phyloP scores from a whole-genome alignment of 495 filamentous ascomycete genomes.

The Penicillium diatomitis region DNA sequence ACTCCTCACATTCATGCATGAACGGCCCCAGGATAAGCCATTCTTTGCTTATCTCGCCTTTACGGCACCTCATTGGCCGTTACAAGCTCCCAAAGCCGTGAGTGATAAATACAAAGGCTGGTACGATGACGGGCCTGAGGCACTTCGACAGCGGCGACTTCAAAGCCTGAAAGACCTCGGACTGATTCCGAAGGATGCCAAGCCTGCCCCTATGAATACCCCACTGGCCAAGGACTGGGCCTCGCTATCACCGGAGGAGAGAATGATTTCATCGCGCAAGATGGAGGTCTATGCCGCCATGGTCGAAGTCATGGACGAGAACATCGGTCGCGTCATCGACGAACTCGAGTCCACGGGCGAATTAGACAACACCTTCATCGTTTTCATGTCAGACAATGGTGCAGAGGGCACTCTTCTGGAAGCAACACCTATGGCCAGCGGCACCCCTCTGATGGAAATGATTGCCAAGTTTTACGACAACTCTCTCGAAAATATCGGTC shows the following conservation, averaged over 20 bases:
- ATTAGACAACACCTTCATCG: constrained; percentile 45
- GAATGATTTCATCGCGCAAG: constrained; percentile 31
- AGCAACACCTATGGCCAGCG: constrained; percentile 1
- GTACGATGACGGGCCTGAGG: constrained; percentile 36
- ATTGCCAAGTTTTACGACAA: constrained; percentile 49
- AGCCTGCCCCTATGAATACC: constrained; percentile 17
- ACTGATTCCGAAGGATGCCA: constrained; percentile 23
- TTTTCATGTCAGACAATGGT: constrained; percentile 50
- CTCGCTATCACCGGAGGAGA: constrained; percentile 6
- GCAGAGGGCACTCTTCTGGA: constrained; percentile 40
- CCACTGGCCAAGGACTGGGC: constrained; percentile 6
- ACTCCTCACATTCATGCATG: constrained; percentile 28
- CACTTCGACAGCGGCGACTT: constrained; percentile 23
- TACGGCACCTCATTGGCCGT: constrained; percentile 38
- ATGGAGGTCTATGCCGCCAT: constrained; percentile 51
- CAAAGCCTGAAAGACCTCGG: constrained; percentile 26
- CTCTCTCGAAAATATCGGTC: constrained; percentile 49
- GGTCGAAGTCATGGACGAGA: constrained; percentile 44
- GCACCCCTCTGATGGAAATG: background rate
- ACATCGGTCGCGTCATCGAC: constrained; percentile 40
- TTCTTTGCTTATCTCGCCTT: constrained; percentile 38
- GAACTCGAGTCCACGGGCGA: constrained; percentile 43
- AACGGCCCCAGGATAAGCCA: constrained; percentile 30
- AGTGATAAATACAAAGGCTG: constrained; percentile 29
- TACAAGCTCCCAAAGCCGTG: constrained; percentile 27